Conservation (phyloP, 139 green algal species). For the Zygnema circumcarinatum region DNA sequence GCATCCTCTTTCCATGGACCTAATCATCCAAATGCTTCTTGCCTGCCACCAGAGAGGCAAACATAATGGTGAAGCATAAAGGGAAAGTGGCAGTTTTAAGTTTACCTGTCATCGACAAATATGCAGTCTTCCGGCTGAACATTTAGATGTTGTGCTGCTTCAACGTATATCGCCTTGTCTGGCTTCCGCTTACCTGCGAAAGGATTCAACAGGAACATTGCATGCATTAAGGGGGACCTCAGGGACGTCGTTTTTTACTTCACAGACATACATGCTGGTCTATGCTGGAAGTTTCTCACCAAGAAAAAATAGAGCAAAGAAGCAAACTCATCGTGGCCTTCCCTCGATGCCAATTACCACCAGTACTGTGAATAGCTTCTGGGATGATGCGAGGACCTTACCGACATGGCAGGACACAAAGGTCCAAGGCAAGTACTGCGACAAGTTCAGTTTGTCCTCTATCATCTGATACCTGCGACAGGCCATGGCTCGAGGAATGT, state of each 20-base stretch:
- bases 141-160: slow-evolving; percentile 3
- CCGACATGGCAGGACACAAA: slow-evolving; percentile 80
- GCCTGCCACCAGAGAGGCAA: not conserved
- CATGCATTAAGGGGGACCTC: not conserved
- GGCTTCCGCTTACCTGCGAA: slow-evolving; percentile 45
- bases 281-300: too few relatives aligned
- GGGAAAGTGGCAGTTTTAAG: not conserved
- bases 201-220: not conserved
- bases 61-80: not conserved
- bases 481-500: not conserved
- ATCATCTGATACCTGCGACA: slow-evolving; percentile 67
- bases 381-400: slow-evolving; percentile 15
- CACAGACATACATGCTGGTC: too few relatives aligned
- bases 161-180: slow-evolving; percentile 7
- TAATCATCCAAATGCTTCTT: not conserved
- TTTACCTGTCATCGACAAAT: slow-evolving; percentile 53
- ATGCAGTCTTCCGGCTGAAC: slow-evolving; percentile 35
- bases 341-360: not conserved
- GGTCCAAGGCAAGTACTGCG: slow-evolving; percentile 79
- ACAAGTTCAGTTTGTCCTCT: slow-evolving; percentile 80
- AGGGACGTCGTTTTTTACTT: not conserved
- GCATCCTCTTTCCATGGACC: not conserved
- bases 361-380: slow-evolving; percentile 5
- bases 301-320: too few relatives aligned
- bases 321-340: not conserved